A percentile compares a stretch with the other conserved stretches of the same genome.
phyloP scores from a whole-genome alignment of 495 filamentous ascomycete species.

The Aspergillus taichungensis region DNA sequence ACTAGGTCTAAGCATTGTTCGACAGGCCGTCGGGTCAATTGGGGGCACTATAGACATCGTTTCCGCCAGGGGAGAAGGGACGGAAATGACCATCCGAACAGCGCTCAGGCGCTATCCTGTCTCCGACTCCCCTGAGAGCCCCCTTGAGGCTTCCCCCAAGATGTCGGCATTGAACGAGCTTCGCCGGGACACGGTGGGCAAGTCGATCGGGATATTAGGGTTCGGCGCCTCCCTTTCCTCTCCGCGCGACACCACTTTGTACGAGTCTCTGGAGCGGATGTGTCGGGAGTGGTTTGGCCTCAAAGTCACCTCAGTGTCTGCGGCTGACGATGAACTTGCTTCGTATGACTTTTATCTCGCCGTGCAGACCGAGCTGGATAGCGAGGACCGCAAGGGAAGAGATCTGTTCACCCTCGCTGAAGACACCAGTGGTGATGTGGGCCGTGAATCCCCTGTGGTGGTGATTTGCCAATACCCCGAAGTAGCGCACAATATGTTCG shows the following conservation, averaged over 20 bases:
- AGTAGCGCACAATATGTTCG: slow-evolving; percentile 20
- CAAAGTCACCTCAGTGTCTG: slow-evolving; percentile 6
- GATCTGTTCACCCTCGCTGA: slow-evolving; percentile 4
- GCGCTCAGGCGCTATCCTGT: slow-evolving; percentile 12
- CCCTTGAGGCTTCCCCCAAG: too few relatives aligned
- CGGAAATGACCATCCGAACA: slow-evolving; percentile 43
- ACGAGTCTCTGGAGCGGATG: slow-evolving; percentile 12
- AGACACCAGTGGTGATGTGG: background rate
- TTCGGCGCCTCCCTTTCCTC: slow-evolving; percentile 10
- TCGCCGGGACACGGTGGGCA: slow-evolving; percentile 3
- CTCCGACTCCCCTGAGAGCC: background rate
- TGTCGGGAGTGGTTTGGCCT: slow-evolving; percentile 18
- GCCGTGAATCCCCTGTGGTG: slow-evolving; percentile 8
- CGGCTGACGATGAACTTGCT: background rate
- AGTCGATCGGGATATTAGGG: slow-evolving; percentile 15
- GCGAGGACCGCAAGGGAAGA: slow-evolving; percentile 5
- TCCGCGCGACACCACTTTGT: slow-evolving; percentile 11
- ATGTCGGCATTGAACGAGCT: slow-evolving; percentile 2
- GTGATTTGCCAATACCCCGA: slow-evolving; percentile 25
- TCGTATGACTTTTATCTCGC: slow-evolving; percentile 18
- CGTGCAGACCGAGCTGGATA: slow-evolving; percentile 16
- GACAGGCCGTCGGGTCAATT: slow-evolving; percentile 19
- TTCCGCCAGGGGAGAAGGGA: slow-evolving; percentile 32
- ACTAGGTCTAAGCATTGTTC: slow-evolving; percentile 48
- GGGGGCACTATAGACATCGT: slow-evolving; percentile 20